Evolutionary conservation across 225 moss, liverwort and hornwort genomes (phyloP).

Genomic region (Sphagnum contortum): DNA sequence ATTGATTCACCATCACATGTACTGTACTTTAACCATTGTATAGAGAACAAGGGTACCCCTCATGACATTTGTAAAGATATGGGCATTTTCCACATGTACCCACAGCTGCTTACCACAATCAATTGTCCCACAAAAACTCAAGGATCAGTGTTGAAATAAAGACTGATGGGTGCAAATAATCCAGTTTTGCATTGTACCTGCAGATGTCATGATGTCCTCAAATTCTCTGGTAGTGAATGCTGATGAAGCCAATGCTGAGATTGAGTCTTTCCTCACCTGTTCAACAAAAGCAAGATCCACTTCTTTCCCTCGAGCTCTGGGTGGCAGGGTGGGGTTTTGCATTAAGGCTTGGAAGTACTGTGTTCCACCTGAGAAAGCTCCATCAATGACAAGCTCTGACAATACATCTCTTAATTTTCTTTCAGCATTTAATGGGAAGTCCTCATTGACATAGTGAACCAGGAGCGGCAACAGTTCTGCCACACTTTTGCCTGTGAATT

Average conservation of each 20-base stretch:
- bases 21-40: too few species aligned
- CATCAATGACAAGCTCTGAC: conserved; percentile 79
- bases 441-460: conserved; percentile 88
- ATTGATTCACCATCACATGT: too few species aligned
- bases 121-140: too few species aligned
- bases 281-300: conserved; percentile 58
- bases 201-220: conserved; percentile 62
- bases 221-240: conserved; percentile 71
- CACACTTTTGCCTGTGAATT: conserved; percentile 61
- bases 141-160: too few species aligned
- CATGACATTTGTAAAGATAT: too few species aligned
- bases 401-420: conserved; percentile 84
- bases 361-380: conserved; percentile 85
- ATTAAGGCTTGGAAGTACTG: conserved; percentile 93
- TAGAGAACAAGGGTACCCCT: too few species aligned
- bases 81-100: too few species aligned
- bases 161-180: too few species aligned
- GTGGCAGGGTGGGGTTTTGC: conserved; percentile 52
- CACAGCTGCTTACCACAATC: too few species aligned
- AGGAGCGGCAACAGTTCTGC: conserved; percentile 79
- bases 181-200: conserved; percentile 23
- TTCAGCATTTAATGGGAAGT: conserved; percentile 86
- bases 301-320: conserved; percentile 54
- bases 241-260: conserved; percentile 57
- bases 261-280: conserved; percentile 37